Evolutionary conservation across 306 rosid species (phyloP).

Genomic region (Clitoria ternatea): DNA sequence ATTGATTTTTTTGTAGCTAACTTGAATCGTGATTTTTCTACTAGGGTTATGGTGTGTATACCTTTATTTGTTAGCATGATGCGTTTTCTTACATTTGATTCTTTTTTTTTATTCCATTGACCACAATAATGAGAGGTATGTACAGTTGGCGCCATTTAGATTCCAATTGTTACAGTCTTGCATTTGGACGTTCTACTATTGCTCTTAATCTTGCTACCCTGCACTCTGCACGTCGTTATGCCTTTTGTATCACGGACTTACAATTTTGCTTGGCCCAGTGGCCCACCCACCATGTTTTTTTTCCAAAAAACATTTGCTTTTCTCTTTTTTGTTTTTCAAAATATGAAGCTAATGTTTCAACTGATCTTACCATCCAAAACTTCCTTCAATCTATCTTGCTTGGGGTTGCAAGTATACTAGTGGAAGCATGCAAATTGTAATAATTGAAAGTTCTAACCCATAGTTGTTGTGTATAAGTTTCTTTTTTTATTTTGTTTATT

Average conservation of each 20-base stretch:
- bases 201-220: conserved; percentile 18
- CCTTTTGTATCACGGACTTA: conserved; percentile 29
- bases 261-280: conserved; percentile 27
- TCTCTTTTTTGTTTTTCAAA: no score
- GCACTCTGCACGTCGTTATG: conserved; percentile 1
- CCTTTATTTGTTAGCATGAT: background rate
- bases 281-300: conserved; percentile 29
- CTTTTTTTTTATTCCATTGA: background rate
- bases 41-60: no score
- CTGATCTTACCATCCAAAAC: background rate
- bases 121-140: conserved; percentile 17
- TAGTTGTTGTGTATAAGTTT: background rate
- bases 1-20: no score
- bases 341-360: background rate
- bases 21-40: no score
- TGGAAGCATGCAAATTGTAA: background rate
- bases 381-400: no score
- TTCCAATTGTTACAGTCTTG: conserved; percentile 24
- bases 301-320: no score
- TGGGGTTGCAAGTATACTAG: no score
- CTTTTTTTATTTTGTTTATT: no score
- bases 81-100: background rate
- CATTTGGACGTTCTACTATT: conserved; percentile 25
- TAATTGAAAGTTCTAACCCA: background rate
- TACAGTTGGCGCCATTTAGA: conserved; percentile 14